Base-by-base conservation (phyloP, 1,139 yeast genomes). In the Geotrichum citri-aurantii region DNA sequence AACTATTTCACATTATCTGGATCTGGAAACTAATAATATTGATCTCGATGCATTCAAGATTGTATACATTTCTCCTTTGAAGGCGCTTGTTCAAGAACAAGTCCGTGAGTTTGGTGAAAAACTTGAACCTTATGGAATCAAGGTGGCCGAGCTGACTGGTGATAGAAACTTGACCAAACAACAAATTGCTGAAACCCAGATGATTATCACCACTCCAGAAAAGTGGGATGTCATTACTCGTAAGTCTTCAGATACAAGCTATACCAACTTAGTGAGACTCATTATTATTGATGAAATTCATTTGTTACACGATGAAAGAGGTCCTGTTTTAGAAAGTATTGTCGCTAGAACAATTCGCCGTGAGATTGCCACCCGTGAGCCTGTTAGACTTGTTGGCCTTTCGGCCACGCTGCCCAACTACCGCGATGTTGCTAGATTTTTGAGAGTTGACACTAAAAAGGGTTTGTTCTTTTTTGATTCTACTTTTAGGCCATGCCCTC, bases 181-280 rank as follows among this genome's bases (percentile, higher is more conserved):
- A 58, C 96, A 93, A 70, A 86, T 93, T 40, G 72, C 81, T 2
- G 85, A 83, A 54, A 88, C 97, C 0, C 97, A 93, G 67, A 75
- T 93, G 46, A 77, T 93, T 58, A 95, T 93, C 2, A 90, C 98
- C 0, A 93, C 99, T 0, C 97, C 97, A 0, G 97, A 90, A 69
- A 93, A 93, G 69, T 93, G 99, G 98, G 99, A 93, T 73, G 91
- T 93, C 33, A 85, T 92, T 24, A 92, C 97, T 0, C 79, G 98
- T 73, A 92, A 92, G 66, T 79, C 79, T 50, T 77, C 83, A 8
- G 92, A 87, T 60, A 74, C 80, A 0, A 80, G 86, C 3, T 85
- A 84, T 64, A 81, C 85, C 0, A 79, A 80, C 50, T 74, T 84
- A 2, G 95, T 90, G 0, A 79, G 82, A 52, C 76, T 93, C 14